Conservation (phyloP, 225 moss, liverwort and hornwort genomes). For the Polytrichum formosum region DNA sequence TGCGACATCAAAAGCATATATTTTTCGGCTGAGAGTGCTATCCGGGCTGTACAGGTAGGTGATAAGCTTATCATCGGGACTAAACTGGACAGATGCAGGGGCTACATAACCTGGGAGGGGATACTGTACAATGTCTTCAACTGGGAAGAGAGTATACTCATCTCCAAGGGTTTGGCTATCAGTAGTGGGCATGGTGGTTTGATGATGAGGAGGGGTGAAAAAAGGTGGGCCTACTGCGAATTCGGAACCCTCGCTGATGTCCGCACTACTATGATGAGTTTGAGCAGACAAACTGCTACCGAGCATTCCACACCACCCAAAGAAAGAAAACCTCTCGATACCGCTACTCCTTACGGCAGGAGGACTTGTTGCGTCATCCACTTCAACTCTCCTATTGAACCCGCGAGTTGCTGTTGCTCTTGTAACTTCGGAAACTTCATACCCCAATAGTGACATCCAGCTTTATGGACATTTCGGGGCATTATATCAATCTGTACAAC, state of each 20-base stretch:
- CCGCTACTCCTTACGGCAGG: constrained; percentile 19
- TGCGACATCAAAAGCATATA: constrained; percentile 86
- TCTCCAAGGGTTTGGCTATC: constrained; percentile 90
- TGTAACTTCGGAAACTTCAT: constrained; percentile 49
- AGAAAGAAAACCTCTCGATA: constrained; percentile 68
- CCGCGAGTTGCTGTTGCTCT: constrained; percentile 23
- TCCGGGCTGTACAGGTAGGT: constrained; percentile 96
- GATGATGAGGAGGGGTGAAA: constrained; percentile 32
- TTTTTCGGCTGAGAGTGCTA: constrained; percentile 97
- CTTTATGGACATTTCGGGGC: constrained; percentile 49
- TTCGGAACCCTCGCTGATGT: constrained; percentile 31
- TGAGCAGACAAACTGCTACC: constrained; percentile 77
- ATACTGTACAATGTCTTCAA: constrained; percentile 98
- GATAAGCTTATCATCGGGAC: constrained; percentile 92
- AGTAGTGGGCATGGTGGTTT: constrained; percentile 90
- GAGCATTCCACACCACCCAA: constrained; percentile 98
- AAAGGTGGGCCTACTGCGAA: constrained; percentile 31
- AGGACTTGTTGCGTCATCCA: constrained; percentile 15
- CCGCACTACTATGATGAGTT: constrained; percentile 46
- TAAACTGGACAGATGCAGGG: constrained; percentile 94
- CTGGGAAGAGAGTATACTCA: constrained; percentile 88
- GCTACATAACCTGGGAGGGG: constrained; percentile 98
- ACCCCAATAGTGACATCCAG: constrained; percentile 70
- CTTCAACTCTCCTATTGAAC: constrained; percentile 30
- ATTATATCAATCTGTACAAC: constrained; percentile 39